Evolutionary conservation across 2,329 filamentous ascomycete species (phyloP).

Genomic region (Colletotrichum sp.): DNA sequence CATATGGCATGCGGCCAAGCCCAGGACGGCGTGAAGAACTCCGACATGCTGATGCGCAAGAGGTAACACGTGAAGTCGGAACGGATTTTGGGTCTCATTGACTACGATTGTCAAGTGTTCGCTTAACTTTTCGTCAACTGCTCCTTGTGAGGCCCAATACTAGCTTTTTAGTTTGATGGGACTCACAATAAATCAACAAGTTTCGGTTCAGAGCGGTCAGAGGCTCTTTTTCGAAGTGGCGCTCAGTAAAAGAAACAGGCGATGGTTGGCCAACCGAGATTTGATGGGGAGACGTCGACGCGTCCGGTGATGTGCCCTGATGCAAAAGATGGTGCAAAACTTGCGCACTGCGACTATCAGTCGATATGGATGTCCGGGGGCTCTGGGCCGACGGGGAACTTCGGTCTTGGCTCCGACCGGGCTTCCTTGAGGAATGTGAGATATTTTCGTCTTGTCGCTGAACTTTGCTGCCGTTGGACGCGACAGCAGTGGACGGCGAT

Average conservation of each 20-base stretch:
- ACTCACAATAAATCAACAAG: slow-evolving; percentile 1
- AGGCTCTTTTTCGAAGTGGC: not conserved
- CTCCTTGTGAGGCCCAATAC: not conserved
- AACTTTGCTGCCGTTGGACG: not conserved
- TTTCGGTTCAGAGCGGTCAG: not conserved
- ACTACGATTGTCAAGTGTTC: slow-evolving; percentile 24
- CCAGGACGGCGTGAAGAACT: slow-evolving; percentile 30
- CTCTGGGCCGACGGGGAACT: not conserved
- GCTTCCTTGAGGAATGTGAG: not conserved
- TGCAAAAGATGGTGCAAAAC: not conserved
- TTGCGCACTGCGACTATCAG: not conserved
- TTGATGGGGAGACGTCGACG: not conserved
- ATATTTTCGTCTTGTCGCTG: not conserved
- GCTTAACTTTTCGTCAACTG: slow-evolving; percentile 26
- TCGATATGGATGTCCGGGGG: not conserved
- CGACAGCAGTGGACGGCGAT: slow-evolving; percentile 14
- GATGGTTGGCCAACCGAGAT: not conserved
- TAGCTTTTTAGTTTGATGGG: too few relatives aligned
- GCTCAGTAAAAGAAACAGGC: not conserved
- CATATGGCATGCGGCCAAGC: slow-evolving; percentile 30
- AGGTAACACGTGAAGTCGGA: slow-evolving; percentile 25
- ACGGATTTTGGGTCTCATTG: slow-evolving; percentile 25
- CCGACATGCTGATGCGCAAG: slow-evolving; percentile 28
- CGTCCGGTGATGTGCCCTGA: not conserved
- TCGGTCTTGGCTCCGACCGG: not conserved